Conservation (phyloP, 2,329 filamentous ascomycete species). For the Cladophialophora bantiana region DNA sequence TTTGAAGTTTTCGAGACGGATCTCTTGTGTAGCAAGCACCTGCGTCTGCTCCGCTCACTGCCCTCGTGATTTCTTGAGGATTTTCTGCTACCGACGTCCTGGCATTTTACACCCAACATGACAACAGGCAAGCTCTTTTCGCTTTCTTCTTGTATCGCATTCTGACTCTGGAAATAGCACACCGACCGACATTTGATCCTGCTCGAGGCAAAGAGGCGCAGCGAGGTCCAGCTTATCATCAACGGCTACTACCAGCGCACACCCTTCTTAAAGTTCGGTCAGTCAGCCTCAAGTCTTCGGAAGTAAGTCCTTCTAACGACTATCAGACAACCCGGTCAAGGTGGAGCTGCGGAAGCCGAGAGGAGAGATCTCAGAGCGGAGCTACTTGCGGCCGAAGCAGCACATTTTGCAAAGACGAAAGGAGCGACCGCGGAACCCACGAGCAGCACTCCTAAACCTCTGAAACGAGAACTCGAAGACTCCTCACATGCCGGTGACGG, state of each 20-base stretch:
- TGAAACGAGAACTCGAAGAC: slow-evolving; percentile 71
- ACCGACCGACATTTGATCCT: slow-evolving; percentile 94
- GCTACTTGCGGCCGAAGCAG: slow-evolving; percentile 85
- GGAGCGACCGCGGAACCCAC: slow-evolving; percentile 52
- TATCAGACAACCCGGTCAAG: slow-evolving; percentile 80
- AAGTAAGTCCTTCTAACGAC: slow-evolving; percentile 17
- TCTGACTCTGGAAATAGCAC: slow-evolving; percentile 60
- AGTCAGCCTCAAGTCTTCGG: slow-evolving; percentile 34
- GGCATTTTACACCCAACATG: slow-evolving; percentile 43
- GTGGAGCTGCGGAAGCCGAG: slow-evolving; percentile 74
- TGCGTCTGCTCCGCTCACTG: neutral
- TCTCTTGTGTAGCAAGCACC: neutral
- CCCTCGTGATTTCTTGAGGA: neutral
- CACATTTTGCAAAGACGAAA: slow-evolving; percentile 82
- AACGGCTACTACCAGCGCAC: slow-evolving; percentile 91
- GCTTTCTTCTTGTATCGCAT: slow-evolving; percentile 49
- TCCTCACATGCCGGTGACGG: slow-evolving; percentile 50
- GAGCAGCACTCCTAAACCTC: slow-evolving; percentile 43
- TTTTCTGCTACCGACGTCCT: neutral
- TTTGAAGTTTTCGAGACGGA: neutral
- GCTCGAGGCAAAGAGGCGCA: slow-evolving; percentile 94
- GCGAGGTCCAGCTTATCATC: slow-evolving; percentile 92
- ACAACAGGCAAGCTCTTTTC: slow-evolving; percentile 45
- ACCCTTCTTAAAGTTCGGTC: slow-evolving; percentile 88
- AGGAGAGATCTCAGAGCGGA: slow-evolving; percentile 86